A percentile compares a stretch with the other conserved stretches of the same genome.
Conservation (phyloP, 768 basidiomycete species). For the Mycena maculata region DNA sequence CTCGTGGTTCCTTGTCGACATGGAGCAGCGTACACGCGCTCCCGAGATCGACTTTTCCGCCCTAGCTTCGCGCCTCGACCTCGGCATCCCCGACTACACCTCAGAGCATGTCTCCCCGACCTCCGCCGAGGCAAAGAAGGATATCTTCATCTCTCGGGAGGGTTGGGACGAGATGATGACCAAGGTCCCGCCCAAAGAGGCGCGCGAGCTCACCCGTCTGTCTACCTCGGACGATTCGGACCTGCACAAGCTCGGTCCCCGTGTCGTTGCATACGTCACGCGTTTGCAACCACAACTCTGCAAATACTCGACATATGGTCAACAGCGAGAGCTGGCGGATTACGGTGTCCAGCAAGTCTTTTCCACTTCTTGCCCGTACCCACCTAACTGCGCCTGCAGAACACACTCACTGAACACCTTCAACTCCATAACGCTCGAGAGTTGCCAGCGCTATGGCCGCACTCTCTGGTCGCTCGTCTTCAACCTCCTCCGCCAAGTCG, state of each 20-base stretch:
- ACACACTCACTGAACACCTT: not conserved
- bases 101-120: not conserved
- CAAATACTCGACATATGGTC: not conserved
- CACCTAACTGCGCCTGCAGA: not conserved
- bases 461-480: conserved; percentile 21
- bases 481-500: conserved; percentile 20
- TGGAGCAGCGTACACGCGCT: not conserved
- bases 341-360: conserved; percentile 1
- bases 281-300: not conserved
- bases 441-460: conserved; percentile 8
- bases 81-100: not conserved
- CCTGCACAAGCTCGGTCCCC: not conserved
- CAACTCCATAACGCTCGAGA: not conserved
- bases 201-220: not conserved
- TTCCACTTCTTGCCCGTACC: not conserved
- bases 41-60: not conserved
- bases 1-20: conserved; percentile 1
- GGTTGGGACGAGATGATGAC: not conserved
- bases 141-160: not conserved
- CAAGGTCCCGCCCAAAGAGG: not conserved
- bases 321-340: not conserved
- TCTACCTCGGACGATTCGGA: not conserved
- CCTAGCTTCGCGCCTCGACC: not conserved
- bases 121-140: not conserved
- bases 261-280: not conserved